Evolutionary conservation across 2,329 filamentous ascomycete species (phyloP).

Genomic region (Ilyonectria robusta): DNA sequence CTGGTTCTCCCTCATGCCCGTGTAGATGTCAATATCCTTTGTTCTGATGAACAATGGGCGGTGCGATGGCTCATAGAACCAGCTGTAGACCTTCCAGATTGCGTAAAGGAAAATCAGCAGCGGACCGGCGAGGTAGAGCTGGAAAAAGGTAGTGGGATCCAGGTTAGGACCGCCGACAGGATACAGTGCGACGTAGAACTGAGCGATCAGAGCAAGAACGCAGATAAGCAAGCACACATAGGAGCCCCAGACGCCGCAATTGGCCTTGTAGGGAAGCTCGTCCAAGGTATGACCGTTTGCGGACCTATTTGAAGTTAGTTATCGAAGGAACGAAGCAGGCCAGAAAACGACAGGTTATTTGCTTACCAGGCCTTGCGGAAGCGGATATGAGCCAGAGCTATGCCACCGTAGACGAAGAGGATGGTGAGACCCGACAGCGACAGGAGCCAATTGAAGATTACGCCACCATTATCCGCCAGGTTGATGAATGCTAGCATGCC

Average conservation of each 20-base stretch:
- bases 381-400: conserved; percentile 72
- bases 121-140: conserved; percentile 77
- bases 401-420: conserved; percentile 75
- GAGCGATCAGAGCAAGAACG: background rate
- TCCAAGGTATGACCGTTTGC: conserved; percentile 47
- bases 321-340: too few relatives aligned
- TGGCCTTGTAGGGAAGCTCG: conserved; percentile 84
- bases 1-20: too few relatives aligned
- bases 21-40: too few relatives aligned
- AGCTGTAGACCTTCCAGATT: conserved; percentile 79
- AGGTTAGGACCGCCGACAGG: conserved; percentile 74
- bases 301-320: too few relatives aligned
- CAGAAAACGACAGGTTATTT: conserved; percentile 72
- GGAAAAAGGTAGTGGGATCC: conserved; percentile 77
- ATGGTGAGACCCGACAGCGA: conserved; percentile 72
- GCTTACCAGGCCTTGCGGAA: conserved; percentile 72
- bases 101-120: conserved; percentile 78
- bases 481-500: conserved; percentile 63
- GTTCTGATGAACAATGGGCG: too few relatives aligned
- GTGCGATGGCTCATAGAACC: too few relatives aligned
- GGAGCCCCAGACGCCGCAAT: conserved; percentile 82
- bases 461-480: conserved; percentile 58
- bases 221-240: too few relatives aligned
- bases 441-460: conserved; percentile 74
- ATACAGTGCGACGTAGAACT: too few relatives aligned